A percentile compares a stretch with the other conserved stretches of the same genome.
Evolutionary conservation across 495 filamentous ascomycete genomes (phyloP).

Genomic region (Xanthoparmelia taractica): DNA sequence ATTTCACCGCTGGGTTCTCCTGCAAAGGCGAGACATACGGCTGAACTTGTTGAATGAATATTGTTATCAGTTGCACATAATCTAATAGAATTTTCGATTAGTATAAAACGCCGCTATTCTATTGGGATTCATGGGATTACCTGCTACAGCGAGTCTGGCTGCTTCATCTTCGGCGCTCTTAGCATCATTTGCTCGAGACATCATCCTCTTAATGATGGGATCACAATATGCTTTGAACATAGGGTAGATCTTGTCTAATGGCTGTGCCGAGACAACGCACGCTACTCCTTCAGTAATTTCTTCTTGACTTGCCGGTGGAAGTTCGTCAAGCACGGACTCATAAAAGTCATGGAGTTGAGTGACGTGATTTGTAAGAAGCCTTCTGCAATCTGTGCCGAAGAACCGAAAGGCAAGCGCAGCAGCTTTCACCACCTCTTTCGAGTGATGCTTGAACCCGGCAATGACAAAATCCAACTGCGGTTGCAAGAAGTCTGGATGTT

Average conservation of each 20-base stretch:
- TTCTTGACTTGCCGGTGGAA: conserved; percentile 80
- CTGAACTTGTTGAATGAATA: conserved; percentile 72
- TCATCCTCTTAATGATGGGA: conserved; percentile 77
- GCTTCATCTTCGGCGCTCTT: conserved; percentile 71
- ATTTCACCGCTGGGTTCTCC: conserved; percentile 88
- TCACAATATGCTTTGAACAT: conserved; percentile 90
- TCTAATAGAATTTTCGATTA: conserved; percentile 43
- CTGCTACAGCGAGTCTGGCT: conserved; percentile 72
- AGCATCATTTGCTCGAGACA: conserved; percentile 78
- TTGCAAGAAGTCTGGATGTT: conserved; percentile 85
- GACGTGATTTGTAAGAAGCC: conserved; percentile 71
- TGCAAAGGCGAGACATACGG: conserved; percentile 65
- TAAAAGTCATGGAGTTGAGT: conserved; percentile 85
- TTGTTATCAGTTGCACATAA: conserved; percentile 83
- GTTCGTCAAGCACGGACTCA: conserved; percentile 72
- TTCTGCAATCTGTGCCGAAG: conserved; percentile 88
- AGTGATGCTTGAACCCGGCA: conserved; percentile 74
- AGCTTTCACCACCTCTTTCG: conserved; percentile 80
- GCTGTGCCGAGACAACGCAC: conserved; percentile 79
- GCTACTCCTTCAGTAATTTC: conserved; percentile 94
- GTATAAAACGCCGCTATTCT: conserved; percentile 14
- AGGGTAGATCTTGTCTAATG: conserved; percentile 66
- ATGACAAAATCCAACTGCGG: conserved; percentile 92
- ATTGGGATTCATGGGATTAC: conserved; percentile 38
- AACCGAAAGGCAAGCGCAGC: conserved; percentile 93